phyloP scores from a whole-genome alignment of 1,139 yeast genomes.

The Arxiozyma heterogenica region DNA sequence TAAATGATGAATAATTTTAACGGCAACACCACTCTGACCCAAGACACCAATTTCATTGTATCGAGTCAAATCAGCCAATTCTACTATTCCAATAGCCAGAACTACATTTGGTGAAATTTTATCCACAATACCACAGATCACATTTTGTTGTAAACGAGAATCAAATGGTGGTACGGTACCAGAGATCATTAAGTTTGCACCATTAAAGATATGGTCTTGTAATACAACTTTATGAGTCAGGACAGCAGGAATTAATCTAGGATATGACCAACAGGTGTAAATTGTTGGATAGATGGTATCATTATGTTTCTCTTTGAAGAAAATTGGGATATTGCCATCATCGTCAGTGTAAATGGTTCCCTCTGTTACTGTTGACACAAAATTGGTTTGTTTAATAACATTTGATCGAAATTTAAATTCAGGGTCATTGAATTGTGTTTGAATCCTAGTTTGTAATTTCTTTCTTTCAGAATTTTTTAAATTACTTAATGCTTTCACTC shows the following conservation, averaged over 20 bases:
- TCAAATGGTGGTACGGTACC: slow-evolving; percentile 82
- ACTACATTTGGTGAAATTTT: slow-evolving; percentile 52
- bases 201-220: slow-evolving; percentile 44
- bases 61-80: slow-evolving; percentile 33
- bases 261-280: slow-evolving; percentile 62
- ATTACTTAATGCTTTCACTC: slow-evolving; percentile 65
- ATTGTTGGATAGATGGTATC: slow-evolving; percentile 58
- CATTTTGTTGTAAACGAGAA: slow-evolving; percentile 35
- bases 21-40: slow-evolving; percentile 62
- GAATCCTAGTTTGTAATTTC: slow-evolving; percentile 42
- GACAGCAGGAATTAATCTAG: slow-evolving; percentile 55
- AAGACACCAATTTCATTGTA: slow-evolving; percentile 29
- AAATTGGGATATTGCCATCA: slow-evolving; percentile 50
- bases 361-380: slow-evolving; percentile 44
- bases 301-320: slow-evolving; percentile 54
- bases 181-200: slow-evolving; percentile 88
- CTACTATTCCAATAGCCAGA: slow-evolving; percentile 67
- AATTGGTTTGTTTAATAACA: slow-evolving; percentile 56
- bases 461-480: slow-evolving; percentile 77
- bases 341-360: slow-evolving; percentile 63
- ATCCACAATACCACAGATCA: slow-evolving; percentile 65
- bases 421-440: slow-evolving; percentile 37
- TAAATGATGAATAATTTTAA: slow-evolving; percentile 44
- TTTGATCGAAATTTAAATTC: slow-evolving; percentile 34
- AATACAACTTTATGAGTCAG: slow-evolving; percentile 69